These are phyloP conservation scores for Colletotrichum lupini DNA, from an alignment of 2,329 filamentous ascomycete species.

Conservation along the genomic window DNA sequence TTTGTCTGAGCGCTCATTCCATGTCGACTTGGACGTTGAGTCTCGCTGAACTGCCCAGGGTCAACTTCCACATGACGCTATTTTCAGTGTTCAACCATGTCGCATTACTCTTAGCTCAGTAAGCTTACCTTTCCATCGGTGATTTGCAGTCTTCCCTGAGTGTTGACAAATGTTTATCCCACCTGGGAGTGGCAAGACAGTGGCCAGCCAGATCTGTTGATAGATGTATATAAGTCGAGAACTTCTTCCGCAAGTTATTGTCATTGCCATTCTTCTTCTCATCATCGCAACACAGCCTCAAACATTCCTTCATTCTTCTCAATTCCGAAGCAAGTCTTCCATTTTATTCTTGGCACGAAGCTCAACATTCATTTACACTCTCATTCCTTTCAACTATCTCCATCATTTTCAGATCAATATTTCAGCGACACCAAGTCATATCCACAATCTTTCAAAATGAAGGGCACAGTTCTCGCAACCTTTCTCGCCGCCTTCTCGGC, in stretches of 20 bases:
- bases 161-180: neutral
- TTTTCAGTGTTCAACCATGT: neutral
- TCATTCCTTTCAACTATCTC: neutral
- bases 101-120: neutral
- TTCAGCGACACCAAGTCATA: neutral
- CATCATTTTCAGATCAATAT: neutral
- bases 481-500: conserved; percentile 8
- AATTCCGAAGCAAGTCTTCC: neutral
- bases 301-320: neutral
- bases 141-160: neutral
- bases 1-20: too few relatives aligned
- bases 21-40: neutral
- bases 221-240: neutral
- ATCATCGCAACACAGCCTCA: too few relatives aligned
- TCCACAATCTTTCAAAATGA: conserved; percentile 2
- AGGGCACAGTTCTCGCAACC: conserved; percentile 8
- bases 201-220: neutral
- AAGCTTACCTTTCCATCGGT: neutral
- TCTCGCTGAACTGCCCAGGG: too few relatives aligned
- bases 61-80: neutral
- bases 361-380: neutral
- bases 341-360: neutral
- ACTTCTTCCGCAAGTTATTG: neutral
- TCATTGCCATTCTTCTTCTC: neutral
- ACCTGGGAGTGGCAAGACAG: neutral